A percentile compares a stretch with the other conserved stretches of the same genome.
Evolutionary conservation across 2,329 filamentous ascomycete genomes (phyloP).

Genomic region (Fusarium pininemorale): DNA sequence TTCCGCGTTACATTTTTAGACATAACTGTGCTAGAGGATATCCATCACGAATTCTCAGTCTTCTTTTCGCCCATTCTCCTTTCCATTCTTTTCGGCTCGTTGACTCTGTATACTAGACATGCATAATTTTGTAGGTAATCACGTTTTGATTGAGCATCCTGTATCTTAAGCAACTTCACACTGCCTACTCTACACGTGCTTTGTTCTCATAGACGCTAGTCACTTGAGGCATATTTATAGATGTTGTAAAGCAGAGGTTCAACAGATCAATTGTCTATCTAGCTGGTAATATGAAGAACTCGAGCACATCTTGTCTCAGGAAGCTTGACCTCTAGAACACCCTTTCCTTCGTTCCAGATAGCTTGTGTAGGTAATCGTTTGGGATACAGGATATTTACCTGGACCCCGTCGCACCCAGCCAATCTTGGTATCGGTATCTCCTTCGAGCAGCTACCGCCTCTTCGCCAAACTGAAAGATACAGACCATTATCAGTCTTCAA

Average conservation of each 20-base stretch:
- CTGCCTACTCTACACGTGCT: too few species aligned
- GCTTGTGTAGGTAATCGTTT: not conserved
- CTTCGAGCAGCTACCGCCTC: not conserved
- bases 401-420: not conserved
- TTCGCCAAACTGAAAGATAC: not conserved
- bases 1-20: too few species aligned
- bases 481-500: not conserved
- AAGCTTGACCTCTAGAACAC: not conserved
- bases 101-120: too few species aligned
- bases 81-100: too few species aligned
- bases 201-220: too few species aligned
- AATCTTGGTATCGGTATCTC: not conserved
- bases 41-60: too few species aligned
- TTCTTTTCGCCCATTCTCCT: too few species aligned
- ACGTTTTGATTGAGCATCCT: too few species aligned
- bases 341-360: fast-evolving
- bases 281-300: not conserved
- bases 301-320: not conserved
- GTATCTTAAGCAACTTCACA: too few species aligned
- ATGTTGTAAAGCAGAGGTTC: fast-evolving
- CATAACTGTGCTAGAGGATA: too few species aligned
- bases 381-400: not conserved
- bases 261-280: not conserved
- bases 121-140: too few species aligned
- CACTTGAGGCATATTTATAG: too few species aligned